These are phyloP conservation scores for Rhodotorula sp. DNA, from an alignment of 1,284 basidiomycete species.

Conservation along the genomic window DNA sequence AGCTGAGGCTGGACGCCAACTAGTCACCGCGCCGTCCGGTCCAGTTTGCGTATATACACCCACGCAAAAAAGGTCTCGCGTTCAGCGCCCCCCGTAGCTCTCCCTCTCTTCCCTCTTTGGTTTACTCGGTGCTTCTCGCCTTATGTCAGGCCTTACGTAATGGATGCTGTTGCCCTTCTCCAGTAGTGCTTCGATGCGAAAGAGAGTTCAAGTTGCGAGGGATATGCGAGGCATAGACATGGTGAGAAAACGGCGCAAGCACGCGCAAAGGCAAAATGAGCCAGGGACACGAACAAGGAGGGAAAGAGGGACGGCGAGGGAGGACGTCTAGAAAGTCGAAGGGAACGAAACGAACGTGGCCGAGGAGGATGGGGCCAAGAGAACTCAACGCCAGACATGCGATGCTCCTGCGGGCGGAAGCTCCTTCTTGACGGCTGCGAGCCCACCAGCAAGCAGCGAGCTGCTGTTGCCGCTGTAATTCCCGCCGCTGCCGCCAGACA, in stretches of 20 bases:
- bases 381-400: conserved; percentile 5
- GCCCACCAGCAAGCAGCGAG: not conserved
- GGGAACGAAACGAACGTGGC: not conserved
- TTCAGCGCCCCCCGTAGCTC: too few species aligned
- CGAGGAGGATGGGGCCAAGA: not conserved
- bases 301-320: not conserved
- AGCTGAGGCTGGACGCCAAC: not conserved
- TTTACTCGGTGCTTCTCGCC: too few species aligned
- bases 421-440: conserved; percentile 1
- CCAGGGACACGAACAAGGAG: too few species aligned
- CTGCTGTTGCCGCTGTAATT: conserved; percentile 13
- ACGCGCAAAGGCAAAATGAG: not conserved
- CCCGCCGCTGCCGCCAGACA: conserved; percentile 9
- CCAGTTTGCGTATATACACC: too few species aligned
- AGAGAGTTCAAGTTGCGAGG: not conserved
- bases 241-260: too few species aligned
- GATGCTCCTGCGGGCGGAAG: not conserved
- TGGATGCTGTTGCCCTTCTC: not conserved
- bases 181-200: not conserved
- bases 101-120: too few species aligned
- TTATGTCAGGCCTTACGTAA: too few species aligned
- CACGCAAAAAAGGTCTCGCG: too few species aligned
- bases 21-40: not conserved
- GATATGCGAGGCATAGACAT: not conserved
- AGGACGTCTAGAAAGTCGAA: not conserved